Evolutionary conservation across 2,329 filamentous ascomycete species (phyloP), one percentile per base, ranked within the genome.

Genomic region (Cryphonectria japonica): DNA sequence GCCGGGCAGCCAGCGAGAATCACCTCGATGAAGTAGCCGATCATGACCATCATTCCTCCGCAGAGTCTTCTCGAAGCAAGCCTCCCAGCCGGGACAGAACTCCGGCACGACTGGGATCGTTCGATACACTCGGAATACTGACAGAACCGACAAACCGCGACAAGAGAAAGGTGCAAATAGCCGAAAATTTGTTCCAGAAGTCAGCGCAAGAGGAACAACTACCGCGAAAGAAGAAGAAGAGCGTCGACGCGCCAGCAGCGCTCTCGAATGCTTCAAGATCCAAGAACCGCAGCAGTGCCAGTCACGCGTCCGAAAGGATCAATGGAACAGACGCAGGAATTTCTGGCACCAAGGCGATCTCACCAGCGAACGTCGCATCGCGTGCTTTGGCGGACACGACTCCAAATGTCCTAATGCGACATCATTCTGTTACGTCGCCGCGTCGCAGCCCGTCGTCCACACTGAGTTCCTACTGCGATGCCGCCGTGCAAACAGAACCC

Each of bases 21-120:
- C 87, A 86, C 32, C 78, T 80, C 50, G 89, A 91, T 6, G 87
- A 89, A 37, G 82, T 82, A 11, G 76, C 74, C 16, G 89, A 91
- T 41, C 83, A 85, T 50, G 89, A 91, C 72, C 81, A 76, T 34
- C 80, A 80, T 37, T 86, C 85, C 0, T 80, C 82, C 1, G 85
- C 88, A 14, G 83, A 82, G 34, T 86, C 85, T 32, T 84, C 85
- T 9, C 85, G 86, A 72, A 91, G 89, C 81, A 92, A 92, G 76
- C 88, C 90, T 13, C 85, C 87, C 0, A 92, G 89, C 76, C 86
- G 90, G 68, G 90, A 92, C 74, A 83, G 88, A 74, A 92, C 90
- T 2, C 90, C 90, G 2, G 79, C 84, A 22, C 84, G 86, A 8
- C 86, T 89, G 75, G 89, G 89, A 37, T 87, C 88, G 0, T 86